phyloP scores from a whole-genome alignment of 805 yeast species.

The Myxozyma neotropica region DNA sequence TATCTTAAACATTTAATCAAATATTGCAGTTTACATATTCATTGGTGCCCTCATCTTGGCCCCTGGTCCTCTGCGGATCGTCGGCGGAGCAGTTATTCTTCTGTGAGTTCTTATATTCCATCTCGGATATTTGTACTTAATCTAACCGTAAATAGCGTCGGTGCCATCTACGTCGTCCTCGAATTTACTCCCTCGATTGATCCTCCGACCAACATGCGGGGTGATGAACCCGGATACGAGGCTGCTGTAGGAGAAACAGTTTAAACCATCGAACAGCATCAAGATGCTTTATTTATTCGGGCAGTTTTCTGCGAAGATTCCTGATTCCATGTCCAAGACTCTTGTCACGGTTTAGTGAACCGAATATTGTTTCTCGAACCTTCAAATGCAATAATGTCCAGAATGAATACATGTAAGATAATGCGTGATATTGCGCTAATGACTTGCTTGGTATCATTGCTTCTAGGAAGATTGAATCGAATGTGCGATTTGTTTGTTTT shows the following conservation, averaged over 20 bases:
- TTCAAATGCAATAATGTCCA: no score
- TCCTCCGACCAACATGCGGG: conserved; percentile 79
- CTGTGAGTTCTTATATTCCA: conserved; percentile 36
- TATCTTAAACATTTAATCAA: background rate
- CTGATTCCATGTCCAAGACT: no score
- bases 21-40: conserved; percentile 51
- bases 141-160: conserved; percentile 44
- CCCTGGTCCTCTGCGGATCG: conserved; percentile 57
- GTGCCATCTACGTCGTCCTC: conserved; percentile 59
- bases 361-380: no score
- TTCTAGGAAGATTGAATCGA: no score
- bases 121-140: background rate
- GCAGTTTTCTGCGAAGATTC: no score
- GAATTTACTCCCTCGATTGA: conserved; percentile 75
- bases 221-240: conserved; percentile 44
- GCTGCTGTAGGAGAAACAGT: conserved; percentile 32
- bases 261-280: background rate
- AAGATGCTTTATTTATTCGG: no score
- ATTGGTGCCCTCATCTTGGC: conserved; percentile 54
- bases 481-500: no score
- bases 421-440: no score
- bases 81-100: conserved; percentile 62
- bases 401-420: no score
- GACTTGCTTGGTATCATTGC: no score
- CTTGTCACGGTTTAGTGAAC: no score